These are phyloP conservation scores for Mycena amicta DNA, from an alignment of 768 basidiomycete species.

Conservation along the genomic window DNA sequence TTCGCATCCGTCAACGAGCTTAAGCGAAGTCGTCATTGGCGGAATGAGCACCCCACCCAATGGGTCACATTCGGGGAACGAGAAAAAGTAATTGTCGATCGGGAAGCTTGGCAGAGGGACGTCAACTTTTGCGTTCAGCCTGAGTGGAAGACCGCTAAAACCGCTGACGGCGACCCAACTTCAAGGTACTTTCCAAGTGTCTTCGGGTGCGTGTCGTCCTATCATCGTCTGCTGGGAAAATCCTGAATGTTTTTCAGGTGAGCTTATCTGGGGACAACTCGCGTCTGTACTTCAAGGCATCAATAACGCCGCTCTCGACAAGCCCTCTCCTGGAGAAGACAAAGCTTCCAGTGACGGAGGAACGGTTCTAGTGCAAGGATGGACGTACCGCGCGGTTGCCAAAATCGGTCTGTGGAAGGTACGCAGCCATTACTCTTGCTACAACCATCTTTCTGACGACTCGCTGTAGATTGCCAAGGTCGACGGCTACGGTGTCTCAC, in stretches of 20 bases:
- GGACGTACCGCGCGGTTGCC: slow-evolving; percentile 15
- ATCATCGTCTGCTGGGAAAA: background rate
- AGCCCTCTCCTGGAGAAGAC: slow-evolving; percentile 4
- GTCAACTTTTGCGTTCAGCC: background rate
- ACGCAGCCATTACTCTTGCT: background rate
- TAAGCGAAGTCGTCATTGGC: slow-evolving; percentile 19
- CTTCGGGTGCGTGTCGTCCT: slow-evolving; percentile 6
- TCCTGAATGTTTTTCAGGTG: slow-evolving; percentile 13
- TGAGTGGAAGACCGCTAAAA: slow-evolving; percentile 11
- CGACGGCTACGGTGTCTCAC: slow-evolving; percentile 9
- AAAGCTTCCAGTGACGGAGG: background rate
- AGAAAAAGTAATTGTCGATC: background rate
- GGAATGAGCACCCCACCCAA: background rate
- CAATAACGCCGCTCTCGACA: slow-evolving; percentile 1
- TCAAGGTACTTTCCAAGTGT: slow-evolving; percentile 13
- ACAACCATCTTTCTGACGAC: background rate
- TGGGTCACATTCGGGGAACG: slow-evolving; percentile 15
- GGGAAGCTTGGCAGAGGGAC: background rate
- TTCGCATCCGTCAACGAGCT: slow-evolving; percentile 14
- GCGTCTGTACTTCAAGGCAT: slow-evolving; percentile 9
- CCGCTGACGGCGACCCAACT: slow-evolving; percentile 4
- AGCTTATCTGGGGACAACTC: slow-evolving; percentile 21
- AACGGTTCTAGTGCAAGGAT: slow-evolving; percentile 7
- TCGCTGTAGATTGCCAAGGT: slow-evolving; percentile 9
- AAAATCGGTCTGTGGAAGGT: slow-evolving; percentile 22